phyloP scores from a whole-genome alignment of 2,329 filamentous ascomycete species.

The Mariannaea elegans region DNA sequence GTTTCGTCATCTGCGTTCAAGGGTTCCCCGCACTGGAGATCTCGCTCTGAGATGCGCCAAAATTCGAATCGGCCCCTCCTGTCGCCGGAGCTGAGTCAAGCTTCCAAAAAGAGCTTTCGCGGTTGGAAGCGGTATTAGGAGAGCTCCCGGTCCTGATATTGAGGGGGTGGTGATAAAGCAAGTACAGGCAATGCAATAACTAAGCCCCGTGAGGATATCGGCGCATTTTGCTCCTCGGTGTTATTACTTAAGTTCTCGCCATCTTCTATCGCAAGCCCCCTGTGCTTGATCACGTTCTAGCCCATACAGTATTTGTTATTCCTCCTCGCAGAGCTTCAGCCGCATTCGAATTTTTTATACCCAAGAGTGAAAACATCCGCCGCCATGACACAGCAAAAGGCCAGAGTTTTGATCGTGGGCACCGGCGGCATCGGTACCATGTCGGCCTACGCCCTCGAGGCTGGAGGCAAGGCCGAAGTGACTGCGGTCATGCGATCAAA shows the following conservation, averaged over 20 bases:
- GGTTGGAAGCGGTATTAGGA: neutral
- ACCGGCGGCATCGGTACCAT: conserved; percentile 66
- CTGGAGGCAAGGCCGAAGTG: conserved; percentile 58
- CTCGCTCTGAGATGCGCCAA: neutral
- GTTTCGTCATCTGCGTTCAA: too few species aligned
- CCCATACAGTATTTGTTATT: too few species aligned
- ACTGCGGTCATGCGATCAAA: conserved; percentile 66
- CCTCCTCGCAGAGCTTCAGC: too few species aligned
- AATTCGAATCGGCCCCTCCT: neutral
- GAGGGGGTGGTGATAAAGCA: neutral
- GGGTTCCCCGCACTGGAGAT: neutral
- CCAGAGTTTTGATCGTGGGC: conserved; percentile 61
- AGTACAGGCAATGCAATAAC: neutral
- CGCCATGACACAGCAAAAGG: too few species aligned
- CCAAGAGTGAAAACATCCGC: too few species aligned
- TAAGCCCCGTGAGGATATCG: neutral
- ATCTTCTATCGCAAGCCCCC: neutral
- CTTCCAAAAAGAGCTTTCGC: neutral
- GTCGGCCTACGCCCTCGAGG: conserved; percentile 62
- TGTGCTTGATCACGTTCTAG: too few species aligned
- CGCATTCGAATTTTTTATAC: too few species aligned
- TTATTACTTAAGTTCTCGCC: neutral
- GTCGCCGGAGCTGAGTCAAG: neutral
- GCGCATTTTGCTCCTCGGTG: too few species aligned
- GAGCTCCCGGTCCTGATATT: neutral